Conservation (phyloP, 257 asterid species). For the Plectranthus barbatus region DNA sequence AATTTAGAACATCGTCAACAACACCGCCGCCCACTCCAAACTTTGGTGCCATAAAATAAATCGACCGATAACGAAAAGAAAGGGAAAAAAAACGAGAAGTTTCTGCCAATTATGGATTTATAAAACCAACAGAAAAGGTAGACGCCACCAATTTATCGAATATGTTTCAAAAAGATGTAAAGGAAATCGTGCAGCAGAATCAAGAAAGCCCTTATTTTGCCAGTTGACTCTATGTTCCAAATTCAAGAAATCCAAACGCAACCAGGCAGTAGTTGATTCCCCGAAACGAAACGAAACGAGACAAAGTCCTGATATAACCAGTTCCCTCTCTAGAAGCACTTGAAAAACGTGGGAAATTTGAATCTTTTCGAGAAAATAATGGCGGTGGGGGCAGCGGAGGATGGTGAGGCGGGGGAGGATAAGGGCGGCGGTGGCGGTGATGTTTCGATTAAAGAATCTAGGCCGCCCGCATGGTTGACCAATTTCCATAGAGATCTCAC, state of each 20-base stretch:
- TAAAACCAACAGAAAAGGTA: neutral
- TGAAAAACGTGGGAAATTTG: neutral
- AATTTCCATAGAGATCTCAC: conserved; percentile 74
- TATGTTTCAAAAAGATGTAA: neutral
- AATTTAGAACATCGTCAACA: too few relatives aligned
- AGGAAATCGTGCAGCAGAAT: neutral
- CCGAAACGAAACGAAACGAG: neutral
- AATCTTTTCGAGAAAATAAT: neutral
- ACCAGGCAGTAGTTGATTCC: neutral
- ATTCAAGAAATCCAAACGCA: neutral
- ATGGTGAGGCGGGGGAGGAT: conserved; percentile 27
- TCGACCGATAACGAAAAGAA: neutral
- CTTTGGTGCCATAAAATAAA: neutral
- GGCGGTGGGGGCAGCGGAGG: conserved; percentile 28
- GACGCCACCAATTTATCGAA: neutral
- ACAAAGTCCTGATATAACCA: neutral
- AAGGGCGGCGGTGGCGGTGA: conserved; percentile 20
- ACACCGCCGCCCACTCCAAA: neutral
- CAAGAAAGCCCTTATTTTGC: conserved; percentile 8
- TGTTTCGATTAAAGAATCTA: conserved; percentile 14
- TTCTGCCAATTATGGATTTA: neutral
- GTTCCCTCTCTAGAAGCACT: neutral
- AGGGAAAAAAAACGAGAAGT: neutral
- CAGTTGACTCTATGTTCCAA: conserved; percentile 7
- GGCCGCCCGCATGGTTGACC: conserved; percentile 35